Base-by-base conservation (phyloP, 495 filamentous ascomycete genomes). In the Hypoxylon crocopeplum region DNA sequence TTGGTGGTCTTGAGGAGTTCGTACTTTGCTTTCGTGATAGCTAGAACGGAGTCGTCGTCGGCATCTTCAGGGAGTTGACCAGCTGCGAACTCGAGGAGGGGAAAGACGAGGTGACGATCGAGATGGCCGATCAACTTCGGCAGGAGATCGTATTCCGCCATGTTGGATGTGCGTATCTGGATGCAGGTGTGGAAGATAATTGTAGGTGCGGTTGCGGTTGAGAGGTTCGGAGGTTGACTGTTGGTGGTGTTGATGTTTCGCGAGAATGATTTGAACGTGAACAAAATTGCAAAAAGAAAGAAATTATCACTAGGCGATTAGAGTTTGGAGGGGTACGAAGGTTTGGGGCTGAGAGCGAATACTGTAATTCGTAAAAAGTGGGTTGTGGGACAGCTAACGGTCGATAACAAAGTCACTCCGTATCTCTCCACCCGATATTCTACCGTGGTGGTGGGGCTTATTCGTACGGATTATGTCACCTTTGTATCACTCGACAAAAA, bases 21-120 rank as follows among this genome's bases (percentile, higher is more conserved):
- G 72, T 91, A 97, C 72, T 96, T 96, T 68, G 90, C 85, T 69
- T 88, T 85, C 22, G 83, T 85, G 63, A 93, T 87, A 67, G 91
- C 87, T 46, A 81, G 77, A 27, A 87, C 77, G 54, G 80, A 76
- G 59, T 80, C 81, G 56, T 80, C 77, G 36, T 82, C 80, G 51
- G 83, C 80, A 65, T 82, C 82, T 73, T 86, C 84, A 48, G 71
- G 76, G 5, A 77, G 68, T 62, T 86, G 83, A 45, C 80, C 76
- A 57, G 79, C 79, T 19, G 78, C 69, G 80, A 94, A 95, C 78
- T 96, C 89, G 68, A 98, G 87, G 34, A 98, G 84, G 41, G 92
- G 93, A 78, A 94, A 97, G 68, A 96, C 88, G 58, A 98, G 79
- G 77, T 98, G 94, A 47, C 95, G 88, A 81, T 98, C 95, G 75